Evolutionary conservation across 108 stramenopile genomes (phyloP).

Genomic region (Nitzschia sp.): DNA sequence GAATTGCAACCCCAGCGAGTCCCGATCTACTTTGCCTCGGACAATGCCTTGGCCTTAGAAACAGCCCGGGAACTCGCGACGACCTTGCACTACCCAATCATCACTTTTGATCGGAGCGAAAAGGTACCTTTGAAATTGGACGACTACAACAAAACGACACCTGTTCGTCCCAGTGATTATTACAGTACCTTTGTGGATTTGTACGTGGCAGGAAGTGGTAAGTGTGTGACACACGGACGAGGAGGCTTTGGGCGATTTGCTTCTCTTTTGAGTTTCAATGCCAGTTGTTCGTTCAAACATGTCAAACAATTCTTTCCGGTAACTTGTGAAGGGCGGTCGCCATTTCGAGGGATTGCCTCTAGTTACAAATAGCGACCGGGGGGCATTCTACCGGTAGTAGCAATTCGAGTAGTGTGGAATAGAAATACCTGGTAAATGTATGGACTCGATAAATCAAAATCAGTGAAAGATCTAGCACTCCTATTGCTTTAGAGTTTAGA

Average conservation of each 20-base stretch:
- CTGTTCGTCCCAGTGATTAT: slow-evolving; percentile 8
- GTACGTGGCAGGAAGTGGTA: slow-evolving; percentile 19
- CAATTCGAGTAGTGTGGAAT: no score
- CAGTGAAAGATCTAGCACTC: no score
- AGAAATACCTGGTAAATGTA: no score
- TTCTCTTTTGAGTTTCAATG: slow-evolving; percentile 19
- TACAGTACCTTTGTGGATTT: slow-evolving; percentile 43
- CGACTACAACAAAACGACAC: slow-evolving; percentile 1
- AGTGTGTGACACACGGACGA: slow-evolving; percentile 22
- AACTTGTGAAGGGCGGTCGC: not conserved
- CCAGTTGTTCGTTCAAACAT: slow-evolving; percentile 14
- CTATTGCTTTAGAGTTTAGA: no score
- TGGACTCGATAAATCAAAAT: no score
- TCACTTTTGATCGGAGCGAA: slow-evolving; percentile 13
- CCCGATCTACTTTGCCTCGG: slow-evolving; percentile 40
- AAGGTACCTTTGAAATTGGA: not conserved
- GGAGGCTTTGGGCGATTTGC: slow-evolving; percentile 41
- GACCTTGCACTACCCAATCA: not conserved
- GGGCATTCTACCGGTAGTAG: no score
- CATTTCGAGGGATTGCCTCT: slow-evolving; percentile 1
- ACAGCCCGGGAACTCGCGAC: not conserved
- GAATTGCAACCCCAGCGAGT: slow-evolving; percentile 11
- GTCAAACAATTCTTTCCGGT: slow-evolving; percentile 16
- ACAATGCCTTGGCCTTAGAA: slow-evolving; percentile 20
- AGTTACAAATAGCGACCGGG: no score